Base-by-base conservation (phyloP, 768 basidiomycete genomes). In the Ramaria sp. region DNA sequence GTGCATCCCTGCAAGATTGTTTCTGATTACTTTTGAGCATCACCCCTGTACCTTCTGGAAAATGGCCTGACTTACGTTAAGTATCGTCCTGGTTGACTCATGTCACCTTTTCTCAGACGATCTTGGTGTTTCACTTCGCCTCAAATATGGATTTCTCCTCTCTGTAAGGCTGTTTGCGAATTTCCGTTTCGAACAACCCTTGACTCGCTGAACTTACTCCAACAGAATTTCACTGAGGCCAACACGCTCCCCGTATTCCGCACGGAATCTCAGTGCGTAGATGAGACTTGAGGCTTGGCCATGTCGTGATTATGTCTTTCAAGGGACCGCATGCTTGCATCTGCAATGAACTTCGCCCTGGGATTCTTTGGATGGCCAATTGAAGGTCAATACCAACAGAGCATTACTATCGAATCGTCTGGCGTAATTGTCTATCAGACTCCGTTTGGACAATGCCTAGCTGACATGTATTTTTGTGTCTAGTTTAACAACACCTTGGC, bases 401-500 rank as follows among this genome's bases (percentile, higher is more conserved):
- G 72, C 55, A 71, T 75, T 51, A 73, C 71, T 11, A 73, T 74
- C 45, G 73, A 74, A 60, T 68, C 60, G 10, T 43, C 61, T 24
- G 69, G 68, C 19, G 72, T 73, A 59, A 43, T 69, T 66, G 19
- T 34, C 46, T 20, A 47, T 49, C 31, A 4, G 13, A 49, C 3
- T 33, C 27, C 24, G 42, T 10, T 12, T 2, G 48, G 27, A 27
- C 17, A n/a, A 27, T 17, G 48, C 4, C 19, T 34, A 31, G 4
- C 43, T 51, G 33, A 59, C 27, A 27, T 19, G 24, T 20, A 57
- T 27, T n/a, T 22, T 7, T 15, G 42, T 45, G 17, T 7, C 30
- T 49, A 86, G 78, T 88, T 85, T 65, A 91, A 90, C 69, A 88
- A 87, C 66, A 92, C 92, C 1, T 79, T 96, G 4, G 78, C 91